These are phyloP conservation scores for Bothriochloa decipiens DNA, from an alignment of 176 grass and related monocot genomes.

Conservation along the genomic window DNA sequence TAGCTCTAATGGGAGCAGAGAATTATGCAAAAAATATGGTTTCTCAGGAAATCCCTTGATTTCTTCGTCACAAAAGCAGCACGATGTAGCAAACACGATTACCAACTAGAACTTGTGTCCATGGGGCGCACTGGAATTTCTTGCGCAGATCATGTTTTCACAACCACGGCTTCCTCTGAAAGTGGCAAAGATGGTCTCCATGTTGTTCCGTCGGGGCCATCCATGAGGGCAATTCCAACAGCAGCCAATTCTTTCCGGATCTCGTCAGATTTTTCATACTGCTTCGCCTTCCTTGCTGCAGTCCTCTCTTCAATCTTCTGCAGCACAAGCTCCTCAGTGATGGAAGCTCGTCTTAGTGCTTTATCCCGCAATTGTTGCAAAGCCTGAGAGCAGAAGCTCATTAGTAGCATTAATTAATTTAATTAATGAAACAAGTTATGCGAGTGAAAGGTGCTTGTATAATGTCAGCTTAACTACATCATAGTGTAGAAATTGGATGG, in stretches of 20 bases:
- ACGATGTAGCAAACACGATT: background rate
- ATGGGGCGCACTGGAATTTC: background rate
- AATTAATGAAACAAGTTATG: background rate
- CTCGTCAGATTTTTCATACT: slow-evolving; percentile 76
- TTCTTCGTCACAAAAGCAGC: background rate
- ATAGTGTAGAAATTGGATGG: background rate
- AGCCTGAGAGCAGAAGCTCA: slow-evolving; percentile 40
- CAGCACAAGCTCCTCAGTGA: slow-evolving; percentile 69
- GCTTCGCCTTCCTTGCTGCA: slow-evolving; percentile 70
- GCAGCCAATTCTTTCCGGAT: slow-evolving; percentile 72
- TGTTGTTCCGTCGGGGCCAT: slow-evolving; percentile 65
- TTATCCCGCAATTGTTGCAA: slow-evolving; percentile 76
- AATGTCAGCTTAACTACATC: background rate
- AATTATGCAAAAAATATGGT: background rate
- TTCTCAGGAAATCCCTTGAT: background rate
- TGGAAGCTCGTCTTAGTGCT: slow-evolving; percentile 58
- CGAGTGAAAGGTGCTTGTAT: background rate
- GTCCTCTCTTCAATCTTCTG: slow-evolving; percentile 83
- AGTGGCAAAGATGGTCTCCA: slow-evolving; percentile 72
- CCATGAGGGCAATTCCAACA: slow-evolving; percentile 81
- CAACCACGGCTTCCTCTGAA: slow-evolving; percentile 38
- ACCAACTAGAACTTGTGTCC: background rate
- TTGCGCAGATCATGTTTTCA: slow-evolving; percentile 16
- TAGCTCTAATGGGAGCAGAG: background rate
- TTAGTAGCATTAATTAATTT: slow-evolving; percentile 31